Conservation (phyloP, 2,329 filamentous ascomycete genomes). For the Xylariaceae sp. region DNA sequence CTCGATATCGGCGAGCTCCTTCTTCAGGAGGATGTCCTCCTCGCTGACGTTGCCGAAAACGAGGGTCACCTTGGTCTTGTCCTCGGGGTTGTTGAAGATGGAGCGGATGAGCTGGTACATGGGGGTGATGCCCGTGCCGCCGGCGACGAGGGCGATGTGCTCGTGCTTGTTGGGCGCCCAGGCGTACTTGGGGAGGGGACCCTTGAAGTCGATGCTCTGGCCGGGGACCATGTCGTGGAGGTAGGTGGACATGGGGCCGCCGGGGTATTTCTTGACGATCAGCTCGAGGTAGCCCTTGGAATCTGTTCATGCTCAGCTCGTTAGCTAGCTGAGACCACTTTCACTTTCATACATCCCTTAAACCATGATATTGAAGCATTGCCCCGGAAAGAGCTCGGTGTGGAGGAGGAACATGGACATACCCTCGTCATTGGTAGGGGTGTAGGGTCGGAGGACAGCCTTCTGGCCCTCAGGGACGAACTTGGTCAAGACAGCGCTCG, state of each 20-base stretch:
- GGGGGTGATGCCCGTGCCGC: slow-evolving; percentile 92
- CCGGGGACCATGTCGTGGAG: slow-evolving; percentile 77
- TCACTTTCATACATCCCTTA: background rate
- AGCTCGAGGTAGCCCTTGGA: slow-evolving; percentile 78
- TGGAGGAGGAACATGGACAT: slow-evolving; percentile 23
- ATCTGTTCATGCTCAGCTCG: slow-evolving; percentile 41
- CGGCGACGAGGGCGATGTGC: slow-evolving; percentile 82
- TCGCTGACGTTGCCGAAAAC: slow-evolving; percentile 87
- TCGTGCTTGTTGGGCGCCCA: slow-evolving; percentile 91
- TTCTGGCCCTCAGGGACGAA: slow-evolving; percentile 84
- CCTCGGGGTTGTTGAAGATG: slow-evolving; percentile 93
- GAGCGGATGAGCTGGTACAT: slow-evolving; percentile 92
- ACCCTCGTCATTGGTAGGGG: slow-evolving; percentile 83
- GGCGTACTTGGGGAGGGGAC: slow-evolving; percentile 87
- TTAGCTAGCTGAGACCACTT: slow-evolving; percentile 2
- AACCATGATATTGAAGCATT: background rate
- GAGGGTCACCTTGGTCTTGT: slow-evolving; percentile 96
- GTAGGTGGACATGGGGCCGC: slow-evolving; percentile 87
- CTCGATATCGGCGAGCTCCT: slow-evolving; percentile 79
- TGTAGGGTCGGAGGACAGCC: slow-evolving; percentile 86
- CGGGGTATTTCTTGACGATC: slow-evolving; percentile 84
- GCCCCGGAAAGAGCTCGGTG: background rate
- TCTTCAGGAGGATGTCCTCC: slow-evolving; percentile 86
- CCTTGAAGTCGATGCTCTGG: slow-evolving; percentile 85
- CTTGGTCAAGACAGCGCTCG: slow-evolving; percentile 88